Evolutionary conservation across 305 asterid genomes (phyloP).

Genomic region (Fraxinus sp.): DNA sequence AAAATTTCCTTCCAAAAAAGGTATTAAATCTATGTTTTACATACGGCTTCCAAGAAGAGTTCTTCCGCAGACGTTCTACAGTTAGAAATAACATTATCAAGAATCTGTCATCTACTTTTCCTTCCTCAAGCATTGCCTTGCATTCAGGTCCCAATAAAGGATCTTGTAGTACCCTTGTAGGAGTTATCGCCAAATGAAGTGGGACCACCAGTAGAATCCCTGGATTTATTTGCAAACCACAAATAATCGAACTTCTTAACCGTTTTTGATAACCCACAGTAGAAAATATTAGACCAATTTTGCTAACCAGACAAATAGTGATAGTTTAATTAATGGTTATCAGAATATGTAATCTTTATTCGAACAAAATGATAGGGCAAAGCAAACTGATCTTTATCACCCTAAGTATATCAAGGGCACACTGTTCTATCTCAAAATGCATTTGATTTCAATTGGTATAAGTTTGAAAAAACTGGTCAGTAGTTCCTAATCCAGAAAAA

Average conservation of each 20-base stretch:
- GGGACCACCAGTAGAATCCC: conserved; percentile 76
- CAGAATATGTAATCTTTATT: background rate
- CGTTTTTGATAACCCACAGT: background rate
- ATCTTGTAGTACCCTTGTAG: conserved; percentile 87
- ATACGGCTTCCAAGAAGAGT: conserved; percentile 92
- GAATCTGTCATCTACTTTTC: conserved; percentile 78
- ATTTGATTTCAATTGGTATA: background rate
- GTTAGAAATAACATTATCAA: conserved; percentile 74
- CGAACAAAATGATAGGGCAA: background rate
- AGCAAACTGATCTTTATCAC: background rate
- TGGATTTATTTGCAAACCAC: conserved; percentile 26
- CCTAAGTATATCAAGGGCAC: background rate
- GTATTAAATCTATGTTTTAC: conserved; percentile 24
- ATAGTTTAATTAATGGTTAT: background rate
- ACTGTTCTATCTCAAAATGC: background rate
- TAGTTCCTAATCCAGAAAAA: background rate
- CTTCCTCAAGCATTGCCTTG: conserved; percentile 67
- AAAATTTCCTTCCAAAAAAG: background rate
- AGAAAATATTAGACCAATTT: background rate
- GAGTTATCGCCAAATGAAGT: conserved; percentile 78
- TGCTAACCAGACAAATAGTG: background rate
- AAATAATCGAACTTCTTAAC: conserved; percentile 5
- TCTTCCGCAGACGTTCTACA: conserved; percentile 71
- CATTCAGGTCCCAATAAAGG: conserved; percentile 80
- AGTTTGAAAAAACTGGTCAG: background rate